Percentiles rank a stretch among this genome's conserved stretches.
phyloP scores from a whole-genome alignment of 441 rosid species.

The Euphorbia celastroides region DNA sequence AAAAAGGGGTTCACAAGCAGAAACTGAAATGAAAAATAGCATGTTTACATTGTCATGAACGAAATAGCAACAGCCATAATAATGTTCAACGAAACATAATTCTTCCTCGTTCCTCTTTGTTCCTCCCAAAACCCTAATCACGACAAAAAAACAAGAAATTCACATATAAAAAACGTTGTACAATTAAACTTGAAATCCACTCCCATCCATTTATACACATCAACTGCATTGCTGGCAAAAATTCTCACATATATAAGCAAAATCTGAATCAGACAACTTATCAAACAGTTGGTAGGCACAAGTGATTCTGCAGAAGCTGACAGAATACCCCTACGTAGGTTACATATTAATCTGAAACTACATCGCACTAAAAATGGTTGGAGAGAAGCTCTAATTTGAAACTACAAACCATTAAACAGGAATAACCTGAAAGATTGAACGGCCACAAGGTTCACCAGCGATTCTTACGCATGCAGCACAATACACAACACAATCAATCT shows the following conservation, averaged over 20 bases:
- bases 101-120: conserved; percentile 82
- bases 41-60: conserved; percentile 69
- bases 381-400: background rate
- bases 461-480: conserved; percentile 31
- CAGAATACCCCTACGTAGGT: too few species aligned
- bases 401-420: background rate
- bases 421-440: conserved; percentile 70
- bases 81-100: conserved; percentile 61
- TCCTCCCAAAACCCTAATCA: conserved; percentile 68
- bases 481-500: too few species aligned
- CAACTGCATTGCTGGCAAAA: background rate
- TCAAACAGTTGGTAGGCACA: background rate
- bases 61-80: conserved; percentile 84
- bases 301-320: background rate
- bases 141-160: background rate
- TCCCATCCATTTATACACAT: background rate
- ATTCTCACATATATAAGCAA: background rate
- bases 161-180: background rate
- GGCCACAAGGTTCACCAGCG: conserved; percentile 67
- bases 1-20: background rate
- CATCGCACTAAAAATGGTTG: background rate
- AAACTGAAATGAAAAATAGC: background rate
- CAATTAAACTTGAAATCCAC: background rate
- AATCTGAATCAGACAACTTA: background rate
- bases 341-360: background rate